Evolutionary conservation across 805 yeast species (phyloP), one percentile per base, ranked within the genome.

Genomic region (Metschnikowia kofuensis): DNA sequence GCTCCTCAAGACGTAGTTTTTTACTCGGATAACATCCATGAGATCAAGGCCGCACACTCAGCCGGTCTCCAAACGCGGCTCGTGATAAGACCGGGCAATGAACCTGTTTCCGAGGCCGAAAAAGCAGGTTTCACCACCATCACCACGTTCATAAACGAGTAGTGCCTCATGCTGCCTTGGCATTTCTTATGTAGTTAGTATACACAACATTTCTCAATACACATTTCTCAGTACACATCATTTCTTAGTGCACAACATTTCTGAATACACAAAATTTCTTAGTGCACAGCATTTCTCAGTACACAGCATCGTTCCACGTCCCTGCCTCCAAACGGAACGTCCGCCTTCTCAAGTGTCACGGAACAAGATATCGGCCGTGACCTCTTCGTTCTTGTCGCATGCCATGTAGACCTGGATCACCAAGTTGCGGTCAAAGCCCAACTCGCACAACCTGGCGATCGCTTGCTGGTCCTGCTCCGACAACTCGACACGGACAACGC

Each of bases 381-480:
- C 80, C 74, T 92, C 97, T 73, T 94, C 99, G 69, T 94, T 89
- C 72, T 90, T 92, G 63, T 94, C 99, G 69, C 99, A 94, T 38
- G 98, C 98, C 78, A 94, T 84, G 72, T 89, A 94, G 30, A 95
- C 96, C 73, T 91, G 96, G 52, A 90, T 82, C 40, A 88, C 99
- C 49, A 86, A 74, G 57, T 84, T 78, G 57, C 96, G 80, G 57
- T 89, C 96, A 61, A 94, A 94, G 0, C 99, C 99, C 56, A 94
- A 77, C 68, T 87, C 97, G 66, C 96, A 86, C 56, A 94, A 77
- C 64, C 99, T 82, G 54, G 78, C 77, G 55, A 94, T 88, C n/a
- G 98, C 96, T 52, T 78, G 88, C 63, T 87, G 85, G 63, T 94
- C 99, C 59, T 84, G 94, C 48, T 80, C 83, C 7, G 96, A 80